These are phyloP conservation scores for Saccharomycopsis amapae DNA, from an alignment of 805 yeast species.

Conservation along the genomic window DNA sequence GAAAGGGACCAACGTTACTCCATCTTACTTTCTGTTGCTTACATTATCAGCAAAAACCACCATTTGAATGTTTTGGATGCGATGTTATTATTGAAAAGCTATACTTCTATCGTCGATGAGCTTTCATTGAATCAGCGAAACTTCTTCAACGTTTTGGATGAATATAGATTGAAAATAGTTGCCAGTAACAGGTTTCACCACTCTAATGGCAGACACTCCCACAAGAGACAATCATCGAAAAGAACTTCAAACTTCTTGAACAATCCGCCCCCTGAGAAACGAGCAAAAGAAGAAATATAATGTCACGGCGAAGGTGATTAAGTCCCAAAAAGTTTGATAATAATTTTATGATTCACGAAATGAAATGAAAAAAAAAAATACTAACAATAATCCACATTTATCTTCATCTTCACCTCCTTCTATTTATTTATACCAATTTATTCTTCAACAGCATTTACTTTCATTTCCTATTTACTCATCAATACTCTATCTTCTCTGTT, in stretches of 20 bases:
- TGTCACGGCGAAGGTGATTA: neutral
- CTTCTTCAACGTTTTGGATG: constrained; percentile 1
- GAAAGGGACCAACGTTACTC: neutral
- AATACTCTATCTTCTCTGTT: too few species aligned
- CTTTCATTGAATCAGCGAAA: constrained; percentile 5
- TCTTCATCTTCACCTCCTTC: too few species aligned
- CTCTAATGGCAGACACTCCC: neutral
- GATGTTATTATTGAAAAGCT: neutral
- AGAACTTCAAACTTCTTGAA: neutral
- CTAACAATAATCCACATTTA: too few species aligned
- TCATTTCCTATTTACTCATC: too few species aligned
- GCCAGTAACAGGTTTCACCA: constrained; percentile 1
- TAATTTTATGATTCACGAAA: neutral
- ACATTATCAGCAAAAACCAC: neutral
- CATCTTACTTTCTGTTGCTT: neutral
- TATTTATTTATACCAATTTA: too few species aligned
- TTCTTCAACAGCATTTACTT: too few species aligned
- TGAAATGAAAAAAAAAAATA: too few species aligned
- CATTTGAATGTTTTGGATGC: constrained; percentile 1
- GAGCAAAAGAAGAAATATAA: neutral
- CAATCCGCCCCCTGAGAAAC: neutral
- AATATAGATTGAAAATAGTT: neutral
- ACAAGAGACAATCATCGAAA: neutral
- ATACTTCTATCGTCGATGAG: neutral
- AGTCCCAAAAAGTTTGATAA: neutral